Evolutionary conservation across 805 yeast genomes (phyloP).

Genomic region (Metahyphopichia silvanorum): DNA sequence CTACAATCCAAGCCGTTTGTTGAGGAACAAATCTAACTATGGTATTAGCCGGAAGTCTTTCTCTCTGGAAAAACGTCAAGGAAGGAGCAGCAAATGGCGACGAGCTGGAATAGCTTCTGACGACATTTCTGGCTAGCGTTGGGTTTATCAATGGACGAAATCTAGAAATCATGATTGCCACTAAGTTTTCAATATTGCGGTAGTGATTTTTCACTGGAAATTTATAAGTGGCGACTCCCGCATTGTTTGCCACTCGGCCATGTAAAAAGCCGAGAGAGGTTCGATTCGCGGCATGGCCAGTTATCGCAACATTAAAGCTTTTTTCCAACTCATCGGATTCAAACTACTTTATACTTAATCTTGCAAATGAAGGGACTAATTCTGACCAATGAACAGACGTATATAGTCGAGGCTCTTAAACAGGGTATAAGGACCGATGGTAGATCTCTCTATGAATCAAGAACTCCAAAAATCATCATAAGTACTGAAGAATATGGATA

Average conservation of each 20-base stretch:
- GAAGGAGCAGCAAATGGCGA: constrained; percentile 6
- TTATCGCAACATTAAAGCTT: too few relatives aligned
- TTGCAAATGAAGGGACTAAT: constrained; percentile 41
- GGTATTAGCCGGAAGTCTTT: constrained; percentile 71
- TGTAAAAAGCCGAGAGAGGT: too few relatives aligned
- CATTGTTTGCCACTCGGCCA: too few relatives aligned
- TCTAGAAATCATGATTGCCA: too few relatives aligned
- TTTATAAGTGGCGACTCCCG: too few relatives aligned
- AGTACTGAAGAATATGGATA: constrained; percentile 73
- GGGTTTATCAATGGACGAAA: background rate
- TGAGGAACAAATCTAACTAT: constrained; percentile 79
- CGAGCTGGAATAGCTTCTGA: background rate
- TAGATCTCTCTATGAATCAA: constrained; percentile 57
- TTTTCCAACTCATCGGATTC: background rate
- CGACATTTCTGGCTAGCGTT: too few relatives aligned
- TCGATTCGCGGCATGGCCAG: too few relatives aligned
- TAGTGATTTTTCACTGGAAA: too few relatives aligned
- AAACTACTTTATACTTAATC: background rate
- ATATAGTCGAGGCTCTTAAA: constrained; percentile 60
- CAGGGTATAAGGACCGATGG: constrained; percentile 67
- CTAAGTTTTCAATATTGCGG: background rate
- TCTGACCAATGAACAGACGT: constrained; percentile 60
- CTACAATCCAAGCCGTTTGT: constrained; percentile 88
- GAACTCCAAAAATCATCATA: constrained; percentile 62
- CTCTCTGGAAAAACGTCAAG: constrained; percentile 58